Evolutionary conservation across 805 yeast genomes (phyloP), one percentile per base, ranked within the genome.

Genomic region (Ogataea chonburiensis): DNA sequence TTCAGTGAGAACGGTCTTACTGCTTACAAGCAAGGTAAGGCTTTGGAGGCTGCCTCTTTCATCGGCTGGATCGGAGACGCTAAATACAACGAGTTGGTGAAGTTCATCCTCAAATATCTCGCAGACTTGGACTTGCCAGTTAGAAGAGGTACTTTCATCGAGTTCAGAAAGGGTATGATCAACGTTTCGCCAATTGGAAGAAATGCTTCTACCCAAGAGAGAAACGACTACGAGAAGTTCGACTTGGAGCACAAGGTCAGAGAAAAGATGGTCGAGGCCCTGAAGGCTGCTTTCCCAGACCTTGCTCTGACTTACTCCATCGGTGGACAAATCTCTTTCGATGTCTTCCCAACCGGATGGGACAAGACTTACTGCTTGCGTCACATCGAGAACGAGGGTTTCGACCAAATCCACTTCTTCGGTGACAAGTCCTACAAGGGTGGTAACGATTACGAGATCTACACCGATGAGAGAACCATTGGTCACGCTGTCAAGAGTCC

Each of bases 321-420:
- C 50, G 99, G 99, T 66, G 99, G 99, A 55, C 98, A 93, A 76
- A 93, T 93, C 64, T 91, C 98, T 22, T 93, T 93, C 58, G 99
- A 93, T 60, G 98, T 93, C 48, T 93, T 93, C 91, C 99, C 99
- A 72, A 86, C 96, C 47, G 98, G 99, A 60, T 93, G 99, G 99
- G 99, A 93, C 70, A 93, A 93, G 79, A 93, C 99, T 45, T 93
- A 91, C 73, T 86, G 95, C 67, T 77, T 93, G 62, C 88, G 83
- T 67, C 98, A 91, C 68, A 89, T 93, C 54, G 86, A 69, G 56
- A 66, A 72, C 43, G 96, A 91, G 67, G 79, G 83, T 49, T 93
- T 89, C 71, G 73, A 79, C 58, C 75, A 78, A 54, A 87, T 93
- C 56, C 98, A 93, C 73, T 93, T 93, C 80, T 93, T 93, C 61